These are phyloP conservation scores for Metschnikowia cerradonensis DNA, from an alignment of 805 yeast species.

Conservation along the genomic window DNA sequence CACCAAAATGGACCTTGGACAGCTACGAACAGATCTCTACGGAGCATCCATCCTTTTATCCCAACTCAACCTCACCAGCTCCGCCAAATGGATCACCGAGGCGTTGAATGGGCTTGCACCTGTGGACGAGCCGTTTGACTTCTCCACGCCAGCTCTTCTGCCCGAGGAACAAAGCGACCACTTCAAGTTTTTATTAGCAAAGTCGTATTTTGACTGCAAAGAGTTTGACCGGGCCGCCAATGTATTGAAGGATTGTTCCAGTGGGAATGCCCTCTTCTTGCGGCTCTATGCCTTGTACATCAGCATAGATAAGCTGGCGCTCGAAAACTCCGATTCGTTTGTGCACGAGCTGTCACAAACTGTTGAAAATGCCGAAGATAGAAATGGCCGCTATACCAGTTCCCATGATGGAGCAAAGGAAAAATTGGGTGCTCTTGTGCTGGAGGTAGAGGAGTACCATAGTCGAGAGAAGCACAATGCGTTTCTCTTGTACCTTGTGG, in stretches of 20 bases:
- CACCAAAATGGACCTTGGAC: conserved; percentile 2
- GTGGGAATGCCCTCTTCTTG: conserved; percentile 56
- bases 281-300: conserved; percentile 65
- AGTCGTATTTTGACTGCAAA: conserved; percentile 70
- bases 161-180: conserved; percentile 36
- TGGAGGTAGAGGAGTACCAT: conserved; percentile 37
- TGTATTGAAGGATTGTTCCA: conserved; percentile 47
- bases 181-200: conserved; percentile 56
- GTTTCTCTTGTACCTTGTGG: conserved; percentile 67
- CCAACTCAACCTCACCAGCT: conserved; percentile 57
- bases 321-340: conserved; percentile 70
- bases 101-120: conserved; percentile 60
- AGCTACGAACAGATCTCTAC: conserved; percentile 24
- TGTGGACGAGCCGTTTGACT: conserved; percentile 13
- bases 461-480: conserved; percentile 36
- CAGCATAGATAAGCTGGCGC: conserved; percentile 70
- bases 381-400: not conserved
- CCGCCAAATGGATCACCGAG: conserved; percentile 82
- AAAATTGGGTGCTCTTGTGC: conserved; percentile 22
- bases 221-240: conserved; percentile 79
- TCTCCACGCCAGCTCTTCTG: conserved; percentile 11
- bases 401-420: not conserved
- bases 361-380: conserved; percentile 2
- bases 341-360: conserved; percentile 33
- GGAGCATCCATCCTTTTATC: conserved; percentile 39